Base-by-base conservation (phyloP, 2,329 filamentous ascomycete genomes). In the Sporothrix schenckii region DNA sequence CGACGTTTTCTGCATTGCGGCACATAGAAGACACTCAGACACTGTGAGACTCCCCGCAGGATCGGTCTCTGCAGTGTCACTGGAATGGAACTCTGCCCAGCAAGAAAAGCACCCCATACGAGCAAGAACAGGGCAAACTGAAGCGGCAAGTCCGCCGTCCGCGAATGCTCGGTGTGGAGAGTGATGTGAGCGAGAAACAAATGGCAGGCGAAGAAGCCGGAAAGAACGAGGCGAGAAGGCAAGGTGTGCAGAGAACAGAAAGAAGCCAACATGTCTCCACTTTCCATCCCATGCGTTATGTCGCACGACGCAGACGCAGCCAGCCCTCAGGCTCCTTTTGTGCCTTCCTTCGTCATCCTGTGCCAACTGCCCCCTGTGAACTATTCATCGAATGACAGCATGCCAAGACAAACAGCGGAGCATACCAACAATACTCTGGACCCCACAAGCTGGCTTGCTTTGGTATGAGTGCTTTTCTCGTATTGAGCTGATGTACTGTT, bases 381-480 rank as follows among this genome's bases (percentile, higher is more conserved):
- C 14, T 49, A 58, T 58, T 68, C 52, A 58, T 58, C 66, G 52
- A 56, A 58, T 68, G 66, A 68, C 52, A 56, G 49, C 41, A 68
- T 68, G 66, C 66, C 66, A 68, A 68, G 66, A 68, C 66, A 68
- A 27, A 49, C 60, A 34, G 50, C 65, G 49, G 52, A 67, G 44
- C 30, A 52, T 14, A 4, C 53, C 24, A 19, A 34, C 34, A 34
- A 24, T 21, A 27, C 60, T n/a, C 2, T 19, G 44, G 44, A 49
- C 27, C 54, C 27, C 63, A 53, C 39, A 5, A 27, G 14, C 41
- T 63, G 39, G 39, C 21, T 63, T 39, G 41, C 19, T 13, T 63
- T 27, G 34, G 34, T 47, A n/a, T 54, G 41, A 11, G n/a, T 19
- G 21, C 14, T n/a, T 47, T 63, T 63, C 44, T 49, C 56, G 56